Evolutionary conservation across 2,329 filamentous ascomycete genomes (phyloP).

Genomic region (Fulvia fulva): DNA sequence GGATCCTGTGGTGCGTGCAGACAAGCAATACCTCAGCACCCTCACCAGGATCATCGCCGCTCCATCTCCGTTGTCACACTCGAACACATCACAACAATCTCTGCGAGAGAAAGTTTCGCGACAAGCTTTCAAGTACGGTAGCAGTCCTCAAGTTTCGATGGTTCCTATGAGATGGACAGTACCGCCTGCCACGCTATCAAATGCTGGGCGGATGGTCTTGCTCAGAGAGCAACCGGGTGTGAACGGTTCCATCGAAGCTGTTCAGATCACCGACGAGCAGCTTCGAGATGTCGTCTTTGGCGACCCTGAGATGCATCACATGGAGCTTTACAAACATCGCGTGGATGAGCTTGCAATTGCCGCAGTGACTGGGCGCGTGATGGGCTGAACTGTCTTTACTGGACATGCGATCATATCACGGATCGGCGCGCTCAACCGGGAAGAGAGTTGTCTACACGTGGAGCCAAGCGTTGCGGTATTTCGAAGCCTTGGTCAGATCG

Average conservation of each 20-base stretch:
- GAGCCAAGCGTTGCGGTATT: not conserved
- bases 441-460: not conserved
- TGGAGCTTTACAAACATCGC: conserved; percentile 70
- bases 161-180: conserved; percentile 55
- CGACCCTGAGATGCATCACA: conserved; percentile 74
- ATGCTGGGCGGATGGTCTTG: conserved; percentile 66
- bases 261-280: conserved; percentile 63
- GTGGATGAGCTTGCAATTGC: conserved; percentile 68
- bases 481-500: not conserved
- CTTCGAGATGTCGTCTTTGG: conserved; percentile 72
- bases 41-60: conserved; percentile 67
- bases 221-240: conserved; percentile 48
- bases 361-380: conserved; percentile 53
- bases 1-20: conserved; percentile 73
- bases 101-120: conserved; percentile 11
- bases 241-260: conserved; percentile 59
- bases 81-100: conserved; percentile 1
- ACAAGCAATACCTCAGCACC: conserved; percentile 69
- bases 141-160: conserved; percentile 1
- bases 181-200: conserved; percentile 63
- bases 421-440: not conserved
- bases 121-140: conserved; percentile 7
- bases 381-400: conserved; percentile 6
- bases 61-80: conserved; percentile 12
- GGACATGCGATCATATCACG: not conserved